Evolutionary conservation across 805 yeast genomes (phyloP), one percentile per base, ranked within the genome.

Genomic region (Kurtzmaniella fragi): DNA sequence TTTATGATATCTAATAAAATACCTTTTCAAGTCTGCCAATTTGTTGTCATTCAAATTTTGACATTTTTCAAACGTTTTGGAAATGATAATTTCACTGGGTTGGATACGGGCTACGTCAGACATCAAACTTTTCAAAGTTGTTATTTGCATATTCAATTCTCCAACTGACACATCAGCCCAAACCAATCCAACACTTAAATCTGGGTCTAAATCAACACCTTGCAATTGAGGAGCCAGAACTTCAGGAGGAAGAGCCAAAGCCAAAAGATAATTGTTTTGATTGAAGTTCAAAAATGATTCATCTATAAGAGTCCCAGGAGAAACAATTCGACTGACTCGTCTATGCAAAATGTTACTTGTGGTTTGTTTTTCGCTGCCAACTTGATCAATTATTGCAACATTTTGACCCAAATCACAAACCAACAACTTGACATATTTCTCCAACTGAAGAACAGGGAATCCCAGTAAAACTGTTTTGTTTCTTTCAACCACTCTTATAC

Each of bases 101-200:
- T 72, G 72, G 5, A 93, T 79, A 42, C 97, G 71, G 0, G 91
- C 70, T 1, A 93, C 63, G 31, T 87, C 87, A 5, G 93, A 74
- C 36, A 80, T 70, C 3, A 90, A 59, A 17, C 80, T 82, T 4
- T 69, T 73, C 15, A 82, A 52, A 1, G 73, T 70, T 0, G 86
- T 77, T 35, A 77, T 75, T 51, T 87, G 86, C 2, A 83, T 84
- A 50, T 70, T 78, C 33, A 87, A 75, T 16, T 79, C 80, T 0
- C 98, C 97, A 1, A 91, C 78, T 0, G 93, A 83, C 0, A 91
- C 67, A 61, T 93, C 99, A 32, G 83, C 75, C 98, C 98, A 93
- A 23, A 89, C 73, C 1, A 93, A 50, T 0, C 96, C 96, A 3
- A 89, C 70, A 17, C 65, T 65, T 34, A 61, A 43, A 28, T 56